A percentile compares a stretch with the other conserved stretches of the same genome.
phyloP scores from a whole-genome alignment of 176 grass and related monocot species.

The Eleusine coracana region DNA sequence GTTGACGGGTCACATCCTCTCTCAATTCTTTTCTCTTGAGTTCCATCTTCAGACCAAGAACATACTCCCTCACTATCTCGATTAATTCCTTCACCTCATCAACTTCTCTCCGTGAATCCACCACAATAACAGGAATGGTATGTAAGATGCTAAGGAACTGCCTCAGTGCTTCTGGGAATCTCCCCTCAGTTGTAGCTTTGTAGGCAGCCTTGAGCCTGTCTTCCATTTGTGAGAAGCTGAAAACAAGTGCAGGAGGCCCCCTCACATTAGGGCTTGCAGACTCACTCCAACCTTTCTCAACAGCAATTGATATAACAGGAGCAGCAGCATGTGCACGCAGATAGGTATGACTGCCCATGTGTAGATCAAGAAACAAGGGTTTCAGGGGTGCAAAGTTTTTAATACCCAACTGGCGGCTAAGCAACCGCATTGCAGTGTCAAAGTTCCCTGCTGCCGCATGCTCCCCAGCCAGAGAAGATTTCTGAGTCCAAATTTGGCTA shows the following conservation, averaged over 20 bases:
- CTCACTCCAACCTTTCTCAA: conserved; percentile 96
- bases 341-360: conserved; percentile 80
- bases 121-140: conserved; percentile 77
- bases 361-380: conserved; percentile 75
- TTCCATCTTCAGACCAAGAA: conserved; percentile 89
- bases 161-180: conserved; percentile 81
- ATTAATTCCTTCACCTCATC: conserved; percentile 98
- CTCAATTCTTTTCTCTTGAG: conserved; percentile 82
- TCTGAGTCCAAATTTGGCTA: conserved; percentile 94
- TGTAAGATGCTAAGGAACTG: conserved; percentile 88
- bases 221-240: conserved; percentile 88
- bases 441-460: conserved; percentile 92
- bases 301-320: conserved; percentile 72
- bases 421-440: conserved; percentile 88
- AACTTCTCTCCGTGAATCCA: conserved; percentile 88
- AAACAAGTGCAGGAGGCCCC: conserved; percentile 81
- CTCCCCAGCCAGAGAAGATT: conserved; percentile 95
- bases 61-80: conserved; percentile 88
- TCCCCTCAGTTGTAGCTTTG: conserved; percentile 82
- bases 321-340: conserved; percentile 62
- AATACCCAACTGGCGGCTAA: conserved; percentile 90
- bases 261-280: conserved; percentile 90
- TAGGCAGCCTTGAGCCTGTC: conserved; percentile 92
- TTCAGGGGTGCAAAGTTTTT: conserved; percentile 90
- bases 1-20: conserved; percentile 67